Conservation (phyloP, 2,329 filamentous ascomycete species). For the Penicillium decumbens region DNA sequence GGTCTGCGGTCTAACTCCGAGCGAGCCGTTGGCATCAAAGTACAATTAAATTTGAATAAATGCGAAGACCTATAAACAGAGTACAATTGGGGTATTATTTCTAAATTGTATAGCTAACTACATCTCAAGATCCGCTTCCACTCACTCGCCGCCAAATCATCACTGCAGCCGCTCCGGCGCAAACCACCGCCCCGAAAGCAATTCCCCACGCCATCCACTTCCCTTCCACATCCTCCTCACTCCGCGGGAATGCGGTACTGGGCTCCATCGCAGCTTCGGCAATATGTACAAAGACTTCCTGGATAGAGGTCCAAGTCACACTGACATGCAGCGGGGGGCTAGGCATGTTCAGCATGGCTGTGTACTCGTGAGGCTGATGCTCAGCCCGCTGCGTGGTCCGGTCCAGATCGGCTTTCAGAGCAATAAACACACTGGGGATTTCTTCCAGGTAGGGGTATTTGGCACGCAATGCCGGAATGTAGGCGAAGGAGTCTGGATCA, state of each 20-base stretch:
- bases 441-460: slow-evolving; percentile 79
- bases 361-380: slow-evolving; percentile 87
- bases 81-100: slow-evolving; percentile 16
- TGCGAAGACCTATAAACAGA: neutral
- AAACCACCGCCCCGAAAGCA: slow-evolving; percentile 67
- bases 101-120: slow-evolving; percentile 5
- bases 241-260: slow-evolving; percentile 81
- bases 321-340: slow-evolving; percentile 84
- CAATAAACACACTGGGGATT: slow-evolving; percentile 87
- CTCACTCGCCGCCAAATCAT: slow-evolving; percentile 56
- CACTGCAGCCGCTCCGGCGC: slow-evolving; percentile 54
- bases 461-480: slow-evolving; percentile 75
- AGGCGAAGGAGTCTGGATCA: slow-evolving; percentile 90
- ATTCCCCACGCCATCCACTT: slow-evolving; percentile 84
- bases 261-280: slow-evolving; percentile 91
- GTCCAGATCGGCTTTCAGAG: slow-evolving; percentile 90
- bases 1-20: slow-evolving; percentile 15
- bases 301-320: slow-evolving; percentile 88
- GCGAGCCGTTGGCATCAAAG: slow-evolving; percentile 5
- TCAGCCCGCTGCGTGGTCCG: slow-evolving; percentile 94
- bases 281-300: slow-evolving; percentile 85
- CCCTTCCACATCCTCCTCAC: slow-evolving; percentile 70
- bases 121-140: slow-evolving; percentile 29
- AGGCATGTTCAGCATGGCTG: slow-evolving; percentile 76
- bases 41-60: too few relatives aligned